A percentile compares a stretch with the other conserved stretches of the same genome.
Evolutionary conservation across 2,329 filamentous ascomycete species (phyloP).

Genomic region (Clarireedia homoeocarpa): DNA sequence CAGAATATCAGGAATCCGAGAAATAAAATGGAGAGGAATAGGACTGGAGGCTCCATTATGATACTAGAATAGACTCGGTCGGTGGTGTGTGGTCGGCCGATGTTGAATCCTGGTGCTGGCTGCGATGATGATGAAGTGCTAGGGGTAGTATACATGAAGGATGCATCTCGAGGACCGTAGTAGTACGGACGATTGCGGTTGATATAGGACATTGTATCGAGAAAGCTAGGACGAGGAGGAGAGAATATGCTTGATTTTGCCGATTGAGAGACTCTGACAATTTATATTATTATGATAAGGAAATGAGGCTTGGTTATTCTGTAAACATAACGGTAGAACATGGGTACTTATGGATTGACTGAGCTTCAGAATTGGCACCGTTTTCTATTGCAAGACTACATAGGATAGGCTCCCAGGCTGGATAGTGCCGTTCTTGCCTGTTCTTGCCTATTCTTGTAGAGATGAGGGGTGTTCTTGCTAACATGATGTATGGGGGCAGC

Average conservation of each 20-base stretch:
- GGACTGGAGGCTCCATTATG: not conserved
- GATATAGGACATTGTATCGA: not conserved
- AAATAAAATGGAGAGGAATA: not conserved
- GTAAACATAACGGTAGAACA: too few species aligned
- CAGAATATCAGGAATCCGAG: not conserved
- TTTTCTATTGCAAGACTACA: too few species aligned
- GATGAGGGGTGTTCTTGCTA: too few species aligned
- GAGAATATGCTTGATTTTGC: not conserved
- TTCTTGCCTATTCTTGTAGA: too few species aligned
- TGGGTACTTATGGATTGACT: too few species aligned
- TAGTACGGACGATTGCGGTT: not conserved
- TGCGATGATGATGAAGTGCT: not conserved
- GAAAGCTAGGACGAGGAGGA: not conserved
- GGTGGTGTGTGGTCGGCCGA: not conserved
- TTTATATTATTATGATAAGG: too few species aligned
- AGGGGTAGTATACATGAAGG: not conserved
- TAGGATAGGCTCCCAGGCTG: too few species aligned
- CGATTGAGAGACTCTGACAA: too few species aligned
- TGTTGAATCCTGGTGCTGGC: not conserved
- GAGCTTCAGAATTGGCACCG: too few species aligned
- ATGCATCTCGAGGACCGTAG: not conserved
- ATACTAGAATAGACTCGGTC: not conserved
- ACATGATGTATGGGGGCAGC: too few species aligned
- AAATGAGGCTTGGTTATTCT: too few species aligned
- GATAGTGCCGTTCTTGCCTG: too few species aligned